Evolutionary conservation across 257 asterid genomes (phyloP).

Genomic region (Penstemon eatonii): DNA sequence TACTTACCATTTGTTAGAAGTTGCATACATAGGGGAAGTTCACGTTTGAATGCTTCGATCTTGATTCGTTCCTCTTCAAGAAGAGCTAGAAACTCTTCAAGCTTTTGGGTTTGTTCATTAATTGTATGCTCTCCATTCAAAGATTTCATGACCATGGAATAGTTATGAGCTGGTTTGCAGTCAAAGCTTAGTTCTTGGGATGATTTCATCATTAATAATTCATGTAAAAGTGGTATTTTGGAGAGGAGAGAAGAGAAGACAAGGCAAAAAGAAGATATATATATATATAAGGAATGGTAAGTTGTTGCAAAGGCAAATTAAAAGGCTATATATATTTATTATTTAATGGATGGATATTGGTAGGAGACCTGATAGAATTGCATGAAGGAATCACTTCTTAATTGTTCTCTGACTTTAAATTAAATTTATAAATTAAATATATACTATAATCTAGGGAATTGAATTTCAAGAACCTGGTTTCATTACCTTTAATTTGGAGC

Average conservation of each 20-base stretch:
- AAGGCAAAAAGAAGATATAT: conserved; percentile 29
- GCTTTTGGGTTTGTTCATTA: conserved; percentile 55
- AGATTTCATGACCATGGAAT: conserved; percentile 67
- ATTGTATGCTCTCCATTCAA: conserved; percentile 47
- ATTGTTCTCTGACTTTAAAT: conserved; percentile 41
- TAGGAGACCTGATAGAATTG: conserved; percentile 27
- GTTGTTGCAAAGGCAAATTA: conserved; percentile 74
- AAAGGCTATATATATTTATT: conserved; percentile 41
- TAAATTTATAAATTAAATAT: conserved; percentile 1
- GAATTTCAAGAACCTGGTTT: conserved; percentile 40
- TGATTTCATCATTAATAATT: conserved; percentile 58
- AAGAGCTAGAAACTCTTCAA: conserved; percentile 70
- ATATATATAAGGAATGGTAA: conserved; percentile 52
- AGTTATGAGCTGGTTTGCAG: conserved; percentile 61
- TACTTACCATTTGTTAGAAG: conserved; percentile 78
- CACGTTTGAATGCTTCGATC: conserved; percentile 97
- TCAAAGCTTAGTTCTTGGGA: conserved; percentile 75
- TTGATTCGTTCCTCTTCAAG: conserved; percentile 91
- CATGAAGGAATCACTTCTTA: conserved; percentile 45
- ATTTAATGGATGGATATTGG: conserved; percentile 34
- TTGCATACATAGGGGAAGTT: conserved; percentile 98
- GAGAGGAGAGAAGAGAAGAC: conserved; percentile 50
- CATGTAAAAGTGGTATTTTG: conserved; percentile 60
- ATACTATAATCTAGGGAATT: conserved; percentile 29
- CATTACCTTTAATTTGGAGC: conserved; percentile 33